Conservation (phyloP, 2,329 filamentous ascomycete genomes). For the Rachicladosporium sp. region DNA sequence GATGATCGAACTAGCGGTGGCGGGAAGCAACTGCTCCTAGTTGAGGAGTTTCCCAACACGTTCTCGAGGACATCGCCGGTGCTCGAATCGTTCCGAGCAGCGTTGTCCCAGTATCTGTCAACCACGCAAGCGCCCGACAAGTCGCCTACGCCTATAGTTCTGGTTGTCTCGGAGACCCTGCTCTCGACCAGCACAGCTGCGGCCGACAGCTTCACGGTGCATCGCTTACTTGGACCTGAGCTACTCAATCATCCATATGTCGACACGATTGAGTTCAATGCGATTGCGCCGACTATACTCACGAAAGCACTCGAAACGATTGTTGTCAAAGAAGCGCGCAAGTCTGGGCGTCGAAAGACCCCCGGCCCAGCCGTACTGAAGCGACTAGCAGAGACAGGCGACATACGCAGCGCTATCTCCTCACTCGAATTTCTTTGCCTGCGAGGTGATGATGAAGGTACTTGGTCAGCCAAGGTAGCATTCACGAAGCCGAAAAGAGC, state of each 20-base stretch:
- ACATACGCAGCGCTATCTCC: slow-evolving; percentile 84
- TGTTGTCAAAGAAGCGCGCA: slow-evolving; percentile 71
- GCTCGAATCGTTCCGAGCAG: slow-evolving; percentile 49
- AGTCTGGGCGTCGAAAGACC: slow-evolving; percentile 61
- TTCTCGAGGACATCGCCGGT: slow-evolving; percentile 32
- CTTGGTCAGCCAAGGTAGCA: slow-evolving; percentile 62
- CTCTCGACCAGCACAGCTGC: slow-evolving; percentile 74
- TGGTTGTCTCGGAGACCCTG: slow-evolving; percentile 85
- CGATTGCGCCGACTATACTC: slow-evolving; percentile 75
- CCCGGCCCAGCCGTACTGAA: slow-evolving; percentile 71
- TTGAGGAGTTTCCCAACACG: slow-evolving; percentile 41
- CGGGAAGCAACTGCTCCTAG: slow-evolving; percentile 28
- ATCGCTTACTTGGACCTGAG: slow-evolving; percentile 79
- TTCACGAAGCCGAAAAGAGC: slow-evolving; percentile 57
- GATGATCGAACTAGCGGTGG: not conserved
- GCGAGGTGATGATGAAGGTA: slow-evolving; percentile 60
- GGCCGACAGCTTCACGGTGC: slow-evolving; percentile 83
- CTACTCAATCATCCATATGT: slow-evolving; percentile 71
- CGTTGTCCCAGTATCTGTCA: slow-evolving; percentile 63
- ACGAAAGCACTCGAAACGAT: slow-evolving; percentile 72
- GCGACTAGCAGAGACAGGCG: slow-evolving; percentile 71
- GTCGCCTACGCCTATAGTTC: slow-evolving; percentile 51
- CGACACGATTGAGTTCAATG: slow-evolving; percentile 80
- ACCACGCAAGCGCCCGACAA: slow-evolving; percentile 20
- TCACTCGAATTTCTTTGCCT: slow-evolving; percentile 86